A percentile compares a stretch with the other conserved stretches of the same genome.
Conservation (phyloP, 805 yeast species). For the Metahyphopichia silvanorum region DNA sequence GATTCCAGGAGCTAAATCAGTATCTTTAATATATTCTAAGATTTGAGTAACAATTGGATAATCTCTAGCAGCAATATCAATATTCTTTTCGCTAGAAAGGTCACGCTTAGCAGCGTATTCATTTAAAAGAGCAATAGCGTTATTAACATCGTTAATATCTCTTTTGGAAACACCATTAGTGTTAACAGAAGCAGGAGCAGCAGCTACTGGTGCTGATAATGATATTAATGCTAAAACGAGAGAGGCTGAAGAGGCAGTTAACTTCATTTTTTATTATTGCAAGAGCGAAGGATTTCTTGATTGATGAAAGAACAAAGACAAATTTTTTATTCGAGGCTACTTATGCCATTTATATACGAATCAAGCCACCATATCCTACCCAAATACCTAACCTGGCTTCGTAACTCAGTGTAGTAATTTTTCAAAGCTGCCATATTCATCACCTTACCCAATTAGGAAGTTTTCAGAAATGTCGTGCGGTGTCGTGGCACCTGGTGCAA, state of each 20-base stretch:
- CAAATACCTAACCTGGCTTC: background rate
- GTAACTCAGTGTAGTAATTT: background rate
- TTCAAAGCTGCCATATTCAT: background rate
- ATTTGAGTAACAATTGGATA: slow-evolving; percentile 38
- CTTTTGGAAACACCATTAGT: slow-evolving; percentile 12
- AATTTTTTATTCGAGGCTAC: background rate
- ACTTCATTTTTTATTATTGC: slow-evolving; percentile 15
- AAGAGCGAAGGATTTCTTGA: background rate
- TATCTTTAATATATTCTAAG: slow-evolving; percentile 32
- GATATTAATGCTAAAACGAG: slow-evolving; percentile 11
- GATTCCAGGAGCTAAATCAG: slow-evolving; percentile 35
- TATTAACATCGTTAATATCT: slow-evolving; percentile 20
- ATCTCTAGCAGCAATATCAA: slow-evolving; percentile 34
- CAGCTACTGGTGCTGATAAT: slow-evolving; percentile 16
- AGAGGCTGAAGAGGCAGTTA: slow-evolving; percentile 18
- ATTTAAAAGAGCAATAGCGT: slow-evolving; percentile 25
- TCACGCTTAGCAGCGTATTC: slow-evolving; percentile 29
- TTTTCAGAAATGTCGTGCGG: too few relatives aligned
- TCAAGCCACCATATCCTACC: background rate
- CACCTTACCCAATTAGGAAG: background rate
- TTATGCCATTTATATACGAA: background rate
- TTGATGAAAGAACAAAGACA: background rate
- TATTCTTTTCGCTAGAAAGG: slow-evolving; percentile 5
- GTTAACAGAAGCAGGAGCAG: slow-evolving; percentile 19
- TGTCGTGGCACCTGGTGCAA: too few relatives aligned